Percentiles rank a stretch among this genome's conserved stretches.
These are phyloP conservation scores for Diplodia scrobiculata DNA, from an alignment of 2,329 filamentous ascomycete species.

Conservation along the genomic window DNA sequence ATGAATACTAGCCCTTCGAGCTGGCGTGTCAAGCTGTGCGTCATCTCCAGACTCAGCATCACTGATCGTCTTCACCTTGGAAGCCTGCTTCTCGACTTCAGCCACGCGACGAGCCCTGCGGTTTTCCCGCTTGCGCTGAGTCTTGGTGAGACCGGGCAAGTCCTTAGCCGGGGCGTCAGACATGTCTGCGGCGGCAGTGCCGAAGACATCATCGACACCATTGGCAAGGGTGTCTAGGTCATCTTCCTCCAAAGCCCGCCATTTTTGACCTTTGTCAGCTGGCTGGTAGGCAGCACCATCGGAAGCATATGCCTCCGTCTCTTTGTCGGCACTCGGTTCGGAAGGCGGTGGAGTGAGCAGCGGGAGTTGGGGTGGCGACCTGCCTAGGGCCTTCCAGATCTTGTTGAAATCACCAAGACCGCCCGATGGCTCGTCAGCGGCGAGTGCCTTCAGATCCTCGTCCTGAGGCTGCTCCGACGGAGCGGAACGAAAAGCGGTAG, in stretches of 20 bases:
- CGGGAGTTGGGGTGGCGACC: constrained; percentile 34
- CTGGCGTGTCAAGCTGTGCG: constrained; percentile 36
- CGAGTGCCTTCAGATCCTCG: neutral
- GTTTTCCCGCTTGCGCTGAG: constrained; percentile 42
- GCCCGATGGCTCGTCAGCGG: constrained; percentile 14
- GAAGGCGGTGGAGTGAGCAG: constrained; percentile 32
- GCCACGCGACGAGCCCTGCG: constrained; percentile 34
- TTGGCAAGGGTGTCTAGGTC: constrained; percentile 9
- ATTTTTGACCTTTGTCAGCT: constrained; percentile 34
- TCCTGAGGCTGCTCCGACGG: constrained; percentile 7
- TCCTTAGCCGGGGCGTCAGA: constrained; percentile 5
- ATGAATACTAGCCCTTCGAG: constrained; percentile 43
- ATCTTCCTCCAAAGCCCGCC: constrained; percentile 32
- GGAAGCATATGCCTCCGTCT: constrained; percentile 44
- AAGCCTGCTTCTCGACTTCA: constrained; percentile 31
- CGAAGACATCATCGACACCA: constrained; percentile 24
- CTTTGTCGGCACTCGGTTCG: constrained; percentile 24
- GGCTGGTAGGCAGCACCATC: constrained; percentile 45
- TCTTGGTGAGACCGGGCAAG: constrained; percentile 38
- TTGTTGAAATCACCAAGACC: constrained; percentile 52
- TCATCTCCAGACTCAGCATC: constrained; percentile 44
- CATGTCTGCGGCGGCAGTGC: constrained; percentile 12
- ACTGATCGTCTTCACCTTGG: constrained; percentile 33
- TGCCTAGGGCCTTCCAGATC: constrained; percentile 50
- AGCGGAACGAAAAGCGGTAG: neutral